Base-by-base conservation (phyloP, 2,329 filamentous ascomycete genomes). In the Sclerotinia nivalis region DNA sequence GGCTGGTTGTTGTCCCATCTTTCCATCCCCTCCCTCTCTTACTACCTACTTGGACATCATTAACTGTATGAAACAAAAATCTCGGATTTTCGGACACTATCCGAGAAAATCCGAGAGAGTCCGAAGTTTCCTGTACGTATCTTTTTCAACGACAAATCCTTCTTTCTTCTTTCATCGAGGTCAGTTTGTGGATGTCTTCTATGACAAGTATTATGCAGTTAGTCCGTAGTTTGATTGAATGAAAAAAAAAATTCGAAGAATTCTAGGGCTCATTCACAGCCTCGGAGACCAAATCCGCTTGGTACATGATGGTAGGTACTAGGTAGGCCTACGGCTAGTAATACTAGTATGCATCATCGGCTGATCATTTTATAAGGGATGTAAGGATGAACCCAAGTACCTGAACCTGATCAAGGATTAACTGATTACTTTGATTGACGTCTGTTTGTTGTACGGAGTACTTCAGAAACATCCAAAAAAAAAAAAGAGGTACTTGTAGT, bases 281-380 rank as follows among this genome's bases (percentile, higher is more conserved):
- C 25, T n/a, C 7, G 59, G 59, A n/a, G 4, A 31, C 43, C 37
- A 60, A 22, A 60, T 47, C 43, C 58, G 40, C 58, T 43, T 59
- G 58, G 58, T 18, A 37, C 8, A 10, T 10, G 37, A 37, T 37
- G 37, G 37, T 37, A 37, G 37, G 34, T 34, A 34, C 34, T 8
- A 47, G 58, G 59, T 13, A 47, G 43, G 43, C 43, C 49, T 61
- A 37, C 43, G 37, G 37, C 37, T 40, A 40, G 37, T 13, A 40
- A 40, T 40, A 13, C n/a, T 59, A 40, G 37, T 40, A 59, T 59
- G 56, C 56, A 59, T 34, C 37, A 59, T 59, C 56, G 37, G 56
- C 56, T 59, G 56, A 59, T 59, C 56, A 25, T 59, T 25, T 31
- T 10, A 18, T 49, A 62, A 62, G 45, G 28, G 60, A 50, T 62